Evolutionary conservation across 108 stramenopile genomes (phyloP), one percentile per base, ranked within the genome.

Genomic region (Nitzschia inconspicua): DNA sequence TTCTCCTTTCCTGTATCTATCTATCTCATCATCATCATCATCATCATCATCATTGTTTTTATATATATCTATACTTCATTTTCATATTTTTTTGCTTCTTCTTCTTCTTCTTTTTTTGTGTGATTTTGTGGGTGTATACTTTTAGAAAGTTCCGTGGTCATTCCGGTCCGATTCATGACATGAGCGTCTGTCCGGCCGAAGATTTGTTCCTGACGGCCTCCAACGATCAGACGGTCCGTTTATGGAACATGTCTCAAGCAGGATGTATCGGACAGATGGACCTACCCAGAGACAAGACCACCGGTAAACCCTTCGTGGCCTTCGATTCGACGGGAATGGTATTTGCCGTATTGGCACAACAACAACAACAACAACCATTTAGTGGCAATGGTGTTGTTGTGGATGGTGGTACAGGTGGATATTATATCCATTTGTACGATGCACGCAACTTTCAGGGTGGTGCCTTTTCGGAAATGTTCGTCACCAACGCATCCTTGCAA

Each of bases 251-350:
- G 22, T 72, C 85, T 48, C 68, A 78, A 43, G 68, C 88, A 0
- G 91, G 86, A 8, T 79, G 74, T 50, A 6, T 89, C 16, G 84
- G 72, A 6, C 62, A 88, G 66, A 52, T 86, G 68, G 79, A 83
- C 36, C 39, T 88, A 16, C 91, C 91, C 14, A 10, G 22, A 6
- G 22, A 42, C 3, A 65, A 44, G 26, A 59, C 66, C 40, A 62
- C 60, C 0, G 37, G 37, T 0, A 63, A 57, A n/a, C 83, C 91
- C 4, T 37, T 66, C 23, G 83, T 78, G 8, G 69, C 65, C 11
- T 93, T 88, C 69, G 91, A 93, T 73, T 60, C 72, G 16, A 86
- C 91, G 10, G 91, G 91, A 6, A 77, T 93, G 41, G 91, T 93
- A 0, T 93, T 89, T 76, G 84, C 83, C 4, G 68, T 89, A 13